These are phyloP conservation scores for Candida quercuum DNA, from an alignment of 805 yeast species.

Conservation along the genomic window DNA sequence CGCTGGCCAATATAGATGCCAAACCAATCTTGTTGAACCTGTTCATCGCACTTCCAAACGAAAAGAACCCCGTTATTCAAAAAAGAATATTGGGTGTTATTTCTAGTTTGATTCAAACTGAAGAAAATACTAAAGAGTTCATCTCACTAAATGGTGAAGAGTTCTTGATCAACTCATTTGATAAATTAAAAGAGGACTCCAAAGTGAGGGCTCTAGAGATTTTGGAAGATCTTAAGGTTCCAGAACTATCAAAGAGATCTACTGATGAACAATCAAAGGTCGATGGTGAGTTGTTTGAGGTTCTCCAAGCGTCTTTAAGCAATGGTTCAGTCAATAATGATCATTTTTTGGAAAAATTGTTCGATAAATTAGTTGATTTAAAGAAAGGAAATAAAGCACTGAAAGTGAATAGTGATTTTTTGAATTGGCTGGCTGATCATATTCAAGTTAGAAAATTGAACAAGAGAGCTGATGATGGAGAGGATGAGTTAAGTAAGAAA, in stretches of 20 bases:
- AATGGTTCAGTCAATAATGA: conserved; percentile 29
- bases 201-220: conserved; percentile 39
- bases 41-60: conserved; percentile 5
- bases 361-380: conserved; percentile 32
- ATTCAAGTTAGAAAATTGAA: conserved; percentile 25
- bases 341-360: conserved; percentile 35
- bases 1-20: conserved; percentile 34
- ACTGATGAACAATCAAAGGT: conserved; percentile 6
- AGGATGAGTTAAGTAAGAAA: conserved; percentile 31
- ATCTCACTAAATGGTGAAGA: conserved; percentile 14
- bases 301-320: conserved; percentile 18
- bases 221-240: conserved; percentile 36
- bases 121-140: conserved; percentile 27
- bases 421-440: conserved; percentile 59
- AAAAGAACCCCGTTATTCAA: conserved; percentile 31
- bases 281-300: conserved; percentile 9
- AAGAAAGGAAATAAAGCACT: conserved; percentile 28
- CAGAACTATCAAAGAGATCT: conserved; percentile 7
- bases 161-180: conserved; percentile 22
- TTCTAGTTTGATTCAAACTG: conserved; percentile 37
- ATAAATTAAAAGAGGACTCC: conserved; percentile 18
- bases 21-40: conserved; percentile 8
- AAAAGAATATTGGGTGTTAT: conserved; percentile 48
- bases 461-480: conserved; percentile 26
- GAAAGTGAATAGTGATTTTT: conserved; percentile 33